phyloP scores from a whole-genome alignment of 1,139 yeast species.

The Pneumocystis wakefieldiae region DNA sequence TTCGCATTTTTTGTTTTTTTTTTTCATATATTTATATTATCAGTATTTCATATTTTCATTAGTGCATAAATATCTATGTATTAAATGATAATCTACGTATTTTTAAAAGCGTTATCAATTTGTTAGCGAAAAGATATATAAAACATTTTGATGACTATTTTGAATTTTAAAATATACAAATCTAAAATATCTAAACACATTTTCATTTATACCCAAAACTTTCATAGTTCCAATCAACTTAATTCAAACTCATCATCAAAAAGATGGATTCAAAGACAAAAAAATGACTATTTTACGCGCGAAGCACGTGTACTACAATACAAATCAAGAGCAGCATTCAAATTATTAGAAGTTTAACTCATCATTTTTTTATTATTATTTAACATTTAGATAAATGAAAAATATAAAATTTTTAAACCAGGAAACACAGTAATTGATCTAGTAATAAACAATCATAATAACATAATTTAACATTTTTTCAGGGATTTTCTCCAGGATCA shows the following conservation, averaged over 20 bases:
- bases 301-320: slow-evolving; percentile 51
- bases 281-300: slow-evolving; percentile 44
- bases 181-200: not conserved
- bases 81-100: no score
- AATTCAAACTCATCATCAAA: slow-evolving; percentile 31
- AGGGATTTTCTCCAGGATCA: slow-evolving; percentile 90
- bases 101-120: no score
- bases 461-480: not conserved
- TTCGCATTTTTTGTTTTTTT: not conserved
- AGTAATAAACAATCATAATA: slow-evolving; percentile 9
- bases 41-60: not conserved
- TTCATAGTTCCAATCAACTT: not conserved
- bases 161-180: not conserved
- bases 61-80: no score
- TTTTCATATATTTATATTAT: not conserved
- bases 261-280: slow-evolving; percentile 63
- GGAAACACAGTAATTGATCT: slow-evolving; percentile 60
- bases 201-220: not conserved
- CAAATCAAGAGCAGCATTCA: slow-evolving; percentile 82
- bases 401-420: slow-evolving; percentile 42
- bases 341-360: slow-evolving; percentile 32
- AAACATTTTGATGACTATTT: not conserved
- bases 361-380: slow-evolving; percentile 23
- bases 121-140: not conserved
- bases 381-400: slow-evolving; percentile 35